phyloP scores from a whole-genome alignment of 2,329 filamentous ascomycete genomes.

The Pseudomassariella vexata region DNA sequence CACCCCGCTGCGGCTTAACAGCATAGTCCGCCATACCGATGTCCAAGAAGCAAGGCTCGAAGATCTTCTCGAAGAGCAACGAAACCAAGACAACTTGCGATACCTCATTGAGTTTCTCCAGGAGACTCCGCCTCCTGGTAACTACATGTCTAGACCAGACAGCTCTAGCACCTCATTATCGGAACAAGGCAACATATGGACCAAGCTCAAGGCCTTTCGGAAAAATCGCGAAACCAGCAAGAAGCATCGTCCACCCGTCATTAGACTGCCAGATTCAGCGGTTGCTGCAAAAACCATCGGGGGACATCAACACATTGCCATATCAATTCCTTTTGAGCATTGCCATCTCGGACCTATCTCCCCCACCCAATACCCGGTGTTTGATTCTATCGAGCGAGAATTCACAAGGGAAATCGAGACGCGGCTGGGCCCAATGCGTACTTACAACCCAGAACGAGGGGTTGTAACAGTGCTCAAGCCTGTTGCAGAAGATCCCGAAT shows the following conservation, averaged over 20 bases:
- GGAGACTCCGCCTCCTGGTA: constrained; percentile 40
- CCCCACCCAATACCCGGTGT: constrained; percentile 16
- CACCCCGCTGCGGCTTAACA: too few relatives aligned
- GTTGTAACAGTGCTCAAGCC: constrained; percentile 26
- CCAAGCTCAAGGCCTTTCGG: constrained; percentile 34
- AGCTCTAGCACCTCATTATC: constrained; percentile 13
- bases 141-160: constrained; percentile 42
- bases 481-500: constrained; percentile 29
- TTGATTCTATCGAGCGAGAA: constrained; percentile 11
- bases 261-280: constrained; percentile 48
- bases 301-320: constrained; percentile 54
- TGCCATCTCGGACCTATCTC: constrained; percentile 31
- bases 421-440: constrained; percentile 11
- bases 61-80: too few relatives aligned
- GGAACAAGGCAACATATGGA: constrained; percentile 28
- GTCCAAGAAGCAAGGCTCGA: too few relatives aligned
- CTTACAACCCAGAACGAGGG: constrained; percentile 9
- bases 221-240: constrained; percentile 27
- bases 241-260: constrained; percentile 17
- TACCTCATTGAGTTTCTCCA: constrained; percentile 43
- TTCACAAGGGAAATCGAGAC: constrained; percentile 12
- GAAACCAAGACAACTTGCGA: constrained; percentile 4
- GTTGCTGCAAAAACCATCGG: constrained; percentile 46
- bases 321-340: constrained; percentile 51
- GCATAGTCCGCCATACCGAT: too few relatives aligned